Evolutionary conservation across 495 filamentous ascomycete species (phyloP), one percentile per base, ranked within the genome.

Genomic region (Talaromyces ruber): DNA sequence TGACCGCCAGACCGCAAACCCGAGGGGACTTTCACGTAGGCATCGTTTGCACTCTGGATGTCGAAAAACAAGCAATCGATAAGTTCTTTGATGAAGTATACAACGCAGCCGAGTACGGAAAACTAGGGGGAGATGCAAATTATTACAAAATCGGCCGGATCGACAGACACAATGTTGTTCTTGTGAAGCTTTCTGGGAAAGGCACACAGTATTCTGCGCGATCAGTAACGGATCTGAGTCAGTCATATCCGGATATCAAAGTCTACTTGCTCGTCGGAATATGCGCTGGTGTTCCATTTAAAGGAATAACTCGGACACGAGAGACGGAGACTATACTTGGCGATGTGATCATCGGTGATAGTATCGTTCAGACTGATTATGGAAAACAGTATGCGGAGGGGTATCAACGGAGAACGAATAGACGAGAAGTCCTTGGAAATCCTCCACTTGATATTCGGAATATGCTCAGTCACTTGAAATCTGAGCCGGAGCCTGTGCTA

Each of bases 281-380:
- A 24, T 73, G 70, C 57, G 69, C 66, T 9, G 71, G 60, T 3
- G 66, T 70, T 3, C 69, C 72, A 7, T 54, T 51, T 24, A 32
- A 29, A 14, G 45, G 5, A n/a, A 22, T 37, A 18, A 22, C 18
- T n/a, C 28, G 28, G 26, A 34, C 12, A 37, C 1, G 6, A 55
- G 58, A 7, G 26, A 59, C 8, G n/a, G 68, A 73, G 22, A 58
- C 73, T 7, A 39, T 76, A 7, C 69, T 79, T 0, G 78, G 79
- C 3, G 76, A 81, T 61, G 74, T 79, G 0, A 65, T 80, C 16
- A 72, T 81, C 29, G 76, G 75, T 64, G 70, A 67, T 6, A 61
- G 54, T 18, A 47, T 77, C 7, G 62, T 77, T 2, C 67, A 76
- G 47, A 72, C 70, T 56, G 72, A 74, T 45, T 66, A 71, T 34